These are phyloP conservation scores for Backusella morwellensis DNA, from an alignment of 192 early-diverging fungal genomes.

Conservation along the genomic window DNA sequence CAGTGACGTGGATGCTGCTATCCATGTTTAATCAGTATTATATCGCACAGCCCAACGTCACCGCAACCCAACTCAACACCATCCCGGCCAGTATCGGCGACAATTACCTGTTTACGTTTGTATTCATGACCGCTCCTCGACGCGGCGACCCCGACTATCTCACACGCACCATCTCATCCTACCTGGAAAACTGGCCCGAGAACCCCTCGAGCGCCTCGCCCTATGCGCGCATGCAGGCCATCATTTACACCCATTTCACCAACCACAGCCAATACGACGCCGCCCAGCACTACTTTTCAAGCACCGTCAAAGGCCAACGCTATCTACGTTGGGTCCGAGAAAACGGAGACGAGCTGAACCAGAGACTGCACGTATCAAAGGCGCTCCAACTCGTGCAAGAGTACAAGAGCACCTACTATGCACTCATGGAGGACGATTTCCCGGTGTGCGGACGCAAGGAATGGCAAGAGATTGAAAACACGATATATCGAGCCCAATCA, in stretches of 20 bases:
- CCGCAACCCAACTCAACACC: slow-evolving; percentile 16
- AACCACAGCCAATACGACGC: slow-evolving; percentile 43
- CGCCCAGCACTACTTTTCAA: slow-evolving; percentile 31
- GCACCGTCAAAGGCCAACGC: slow-evolving; percentile 39
- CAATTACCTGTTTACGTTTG: slow-evolving; percentile 39
- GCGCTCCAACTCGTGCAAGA: slow-evolving; percentile 38
- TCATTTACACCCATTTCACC: slow-evolving; percentile 51
- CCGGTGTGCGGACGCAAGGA: slow-evolving; percentile 42
- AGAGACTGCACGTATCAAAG: slow-evolving; percentile 43
- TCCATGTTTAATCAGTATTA: slow-evolving; percentile 31
- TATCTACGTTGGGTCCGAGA: slow-evolving; percentile 47
- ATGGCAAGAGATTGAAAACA: slow-evolving; percentile 48
- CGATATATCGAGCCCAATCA: slow-evolving; percentile 38
- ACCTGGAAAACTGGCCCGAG: slow-evolving; percentile 41
- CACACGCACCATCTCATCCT: slow-evolving; percentile 40
- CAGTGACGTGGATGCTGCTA: slow-evolving; percentile 23
- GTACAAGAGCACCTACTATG: slow-evolving; percentile 40
- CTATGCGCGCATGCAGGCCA: slow-evolving; percentile 46
- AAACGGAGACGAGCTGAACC: slow-evolving; percentile 42
- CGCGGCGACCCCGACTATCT: slow-evolving; percentile 40
- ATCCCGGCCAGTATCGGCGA: slow-evolving; percentile 2
- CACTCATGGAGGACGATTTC: slow-evolving; percentile 52
- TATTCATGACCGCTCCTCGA: slow-evolving; percentile 53
- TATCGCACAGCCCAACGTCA: slow-evolving; percentile 13
- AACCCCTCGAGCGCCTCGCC: slow-evolving; percentile 33